Evolutionary conservation across 2,329 filamentous ascomycete species (phyloP).

Genomic region (Phialophora macrospora): DNA sequence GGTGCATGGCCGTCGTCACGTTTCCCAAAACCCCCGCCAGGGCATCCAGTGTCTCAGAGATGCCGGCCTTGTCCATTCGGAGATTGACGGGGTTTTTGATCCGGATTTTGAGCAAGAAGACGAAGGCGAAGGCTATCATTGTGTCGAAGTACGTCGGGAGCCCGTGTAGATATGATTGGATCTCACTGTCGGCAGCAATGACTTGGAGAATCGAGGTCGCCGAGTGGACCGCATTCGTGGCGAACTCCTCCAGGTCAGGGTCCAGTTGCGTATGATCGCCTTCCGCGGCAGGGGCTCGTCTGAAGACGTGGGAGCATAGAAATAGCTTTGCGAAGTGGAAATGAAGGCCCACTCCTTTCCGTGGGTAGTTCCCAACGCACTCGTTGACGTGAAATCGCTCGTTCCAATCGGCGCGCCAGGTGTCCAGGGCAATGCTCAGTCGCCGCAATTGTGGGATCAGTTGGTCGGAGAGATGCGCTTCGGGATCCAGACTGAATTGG

Average conservation of each 20-base stretch:
- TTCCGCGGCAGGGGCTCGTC: conserved; percentile 41
- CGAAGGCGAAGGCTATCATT: conserved; percentile 53
- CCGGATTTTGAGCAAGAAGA: conserved; percentile 51
- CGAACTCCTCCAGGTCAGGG: conserved; percentile 52
- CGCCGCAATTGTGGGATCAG: conserved; percentile 50
- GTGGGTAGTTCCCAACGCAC: conserved; percentile 56
- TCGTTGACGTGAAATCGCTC: conserved; percentile 53
- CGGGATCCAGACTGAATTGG: conserved; percentile 62
- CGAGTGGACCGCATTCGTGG: conserved; percentile 54
- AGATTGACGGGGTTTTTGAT: conserved; percentile 44
- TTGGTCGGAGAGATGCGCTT: conserved; percentile 58
- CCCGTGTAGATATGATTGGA: conserved; percentile 55
- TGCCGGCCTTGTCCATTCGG: conserved; percentile 41
- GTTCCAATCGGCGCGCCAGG: conserved; percentile 58
- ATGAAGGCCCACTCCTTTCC: conserved; percentile 57
- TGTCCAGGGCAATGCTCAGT: conserved; percentile 54
- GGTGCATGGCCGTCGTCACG: conserved; percentile 41
- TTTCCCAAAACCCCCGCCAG: conserved; percentile 36
- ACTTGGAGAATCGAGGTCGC: conserved; percentile 54
- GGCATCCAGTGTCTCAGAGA: conserved; percentile 38
- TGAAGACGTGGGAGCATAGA: conserved; percentile 52
- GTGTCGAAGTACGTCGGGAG: conserved; percentile 52
- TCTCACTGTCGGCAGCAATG: conserved; percentile 54
- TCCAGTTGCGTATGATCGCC: conserved; percentile 42
- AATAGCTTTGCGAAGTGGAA: conserved; percentile 60